A percentile compares a stretch with the other conserved stretches of the same genome.
Conservation (phyloP, 176 grass and related monocot genomes). For the Bothriochloa decipiens region DNA sequence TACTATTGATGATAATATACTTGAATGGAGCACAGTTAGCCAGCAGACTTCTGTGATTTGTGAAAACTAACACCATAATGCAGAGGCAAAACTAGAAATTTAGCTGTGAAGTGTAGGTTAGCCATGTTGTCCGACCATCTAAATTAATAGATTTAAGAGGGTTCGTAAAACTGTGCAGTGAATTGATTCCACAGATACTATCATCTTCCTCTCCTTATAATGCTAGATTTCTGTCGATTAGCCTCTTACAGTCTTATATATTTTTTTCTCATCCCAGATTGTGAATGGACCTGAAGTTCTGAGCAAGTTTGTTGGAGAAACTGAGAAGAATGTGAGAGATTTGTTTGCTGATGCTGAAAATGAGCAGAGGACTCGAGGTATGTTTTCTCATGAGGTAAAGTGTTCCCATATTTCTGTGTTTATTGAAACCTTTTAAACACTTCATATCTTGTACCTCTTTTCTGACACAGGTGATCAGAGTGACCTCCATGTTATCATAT, state of each 20-base stretch:
- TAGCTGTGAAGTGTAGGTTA: neutral
- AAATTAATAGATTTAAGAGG: conserved; percentile 9
- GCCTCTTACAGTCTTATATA: conserved; percentile 18
- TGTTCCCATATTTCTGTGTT: conserved; percentile 31
- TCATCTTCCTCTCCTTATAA: neutral
- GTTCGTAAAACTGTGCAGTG: neutral
- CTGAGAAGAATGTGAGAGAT: conserved; percentile 97
- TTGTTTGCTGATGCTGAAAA: conserved; percentile 96
- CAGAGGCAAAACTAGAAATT: neutral
- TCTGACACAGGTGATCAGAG: conserved; percentile 80
- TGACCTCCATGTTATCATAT: conserved; percentile 96
- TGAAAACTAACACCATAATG: conserved; percentile 32
- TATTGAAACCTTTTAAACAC: neutral
- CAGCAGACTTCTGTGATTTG: conserved; percentile 4
- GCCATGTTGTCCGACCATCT: neutral
- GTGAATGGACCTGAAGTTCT: conserved; percentile 95
- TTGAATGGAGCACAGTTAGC: conserved; percentile 17
- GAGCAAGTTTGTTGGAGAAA: conserved; percentile 99
- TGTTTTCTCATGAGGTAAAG: conserved; percentile 26
- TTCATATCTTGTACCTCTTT: conserved; percentile 1
- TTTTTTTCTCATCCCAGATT: conserved; percentile 43
- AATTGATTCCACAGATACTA: neutral
- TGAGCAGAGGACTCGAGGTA: conserved; percentile 76
- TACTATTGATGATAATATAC: conserved; percentile 13
- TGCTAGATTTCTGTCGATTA: neutral